These are phyloP conservation scores for Kwoniella bestiolae DNA, from an alignment of 768 basidiomycete genomes.

Conservation along the genomic window DNA sequence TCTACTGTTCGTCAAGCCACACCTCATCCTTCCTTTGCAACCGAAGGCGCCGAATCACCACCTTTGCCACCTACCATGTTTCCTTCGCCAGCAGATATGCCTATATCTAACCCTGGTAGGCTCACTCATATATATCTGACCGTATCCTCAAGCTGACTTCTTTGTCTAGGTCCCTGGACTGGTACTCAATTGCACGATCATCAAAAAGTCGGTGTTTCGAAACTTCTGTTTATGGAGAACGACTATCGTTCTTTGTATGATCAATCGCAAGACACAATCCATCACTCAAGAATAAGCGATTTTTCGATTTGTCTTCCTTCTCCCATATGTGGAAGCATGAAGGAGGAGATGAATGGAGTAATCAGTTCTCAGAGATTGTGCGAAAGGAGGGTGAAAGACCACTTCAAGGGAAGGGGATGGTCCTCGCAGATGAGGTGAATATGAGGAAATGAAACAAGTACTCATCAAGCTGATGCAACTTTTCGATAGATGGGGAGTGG, in stretches of 20 bases:
- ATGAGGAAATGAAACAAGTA: too few species aligned
- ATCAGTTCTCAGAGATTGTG: background rate
- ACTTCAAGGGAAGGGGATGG: conserved; percentile 6
- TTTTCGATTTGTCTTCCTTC: conserved; percentile 7
- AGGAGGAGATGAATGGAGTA: conserved; percentile 2
- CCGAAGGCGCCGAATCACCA: too few species aligned
- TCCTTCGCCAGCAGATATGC: background rate
- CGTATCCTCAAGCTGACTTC: background rate
- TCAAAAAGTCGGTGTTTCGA: conserved; percentile 2
- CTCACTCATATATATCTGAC: background rate
- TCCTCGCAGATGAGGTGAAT: conserved; percentile 18
- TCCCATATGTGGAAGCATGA: conserved; percentile 6
- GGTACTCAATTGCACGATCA: background rate
- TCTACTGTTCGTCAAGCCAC: too few species aligned
- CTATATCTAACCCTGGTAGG: background rate
- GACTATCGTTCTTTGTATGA: background rate
- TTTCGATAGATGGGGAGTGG: conserved; percentile 10
- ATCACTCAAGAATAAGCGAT: background rate
- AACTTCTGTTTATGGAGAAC: background rate
- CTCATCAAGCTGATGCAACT: background rate
- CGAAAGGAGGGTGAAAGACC: conserved; percentile 1
- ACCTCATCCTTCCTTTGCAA: too few species aligned
- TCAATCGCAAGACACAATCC: background rate
- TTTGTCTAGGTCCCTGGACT: background rate
- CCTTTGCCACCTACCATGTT: too few species aligned